Percentiles rank a stretch among this genome's conserved stretches.
These are phyloP conservation scores for Neurospora tetrasperma DNA, from an alignment of 495 filamentous ascomycete genomes.

Conservation along the genomic window DNA sequence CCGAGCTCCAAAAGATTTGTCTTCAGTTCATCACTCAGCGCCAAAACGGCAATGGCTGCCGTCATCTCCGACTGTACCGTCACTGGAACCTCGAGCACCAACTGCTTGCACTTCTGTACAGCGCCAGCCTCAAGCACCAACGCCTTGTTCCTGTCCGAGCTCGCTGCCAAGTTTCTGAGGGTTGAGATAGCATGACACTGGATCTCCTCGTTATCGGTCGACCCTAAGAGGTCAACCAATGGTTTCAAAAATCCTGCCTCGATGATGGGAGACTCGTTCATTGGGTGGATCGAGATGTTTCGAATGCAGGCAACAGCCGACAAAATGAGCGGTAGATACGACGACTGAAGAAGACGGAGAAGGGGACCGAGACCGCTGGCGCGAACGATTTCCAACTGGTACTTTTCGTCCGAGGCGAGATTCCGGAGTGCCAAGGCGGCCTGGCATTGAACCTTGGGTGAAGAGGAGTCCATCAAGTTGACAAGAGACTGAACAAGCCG, in stretches of 20 bases:
- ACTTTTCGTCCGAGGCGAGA: slow-evolving; percentile 94
- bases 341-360: slow-evolving; percentile 81
- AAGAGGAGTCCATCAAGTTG: slow-evolving; percentile 91
- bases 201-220: slow-evolving; percentile 96
- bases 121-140: slow-evolving; percentile 92
- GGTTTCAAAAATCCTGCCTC: slow-evolving; percentile 93
- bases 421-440: slow-evolving; percentile 90
- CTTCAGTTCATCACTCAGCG: slow-evolving; percentile 92
- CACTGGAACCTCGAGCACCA: slow-evolving; percentile 86
- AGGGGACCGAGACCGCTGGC: slow-evolving; percentile 75
- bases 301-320: slow-evolving; percentile 97
- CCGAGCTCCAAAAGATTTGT: slow-evolving; percentile 82
- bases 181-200: slow-evolving; percentile 98
- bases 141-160: slow-evolving; percentile 94
- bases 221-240: slow-evolving; percentile 84
- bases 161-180: slow-evolving; percentile 87
- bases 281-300: slow-evolving; percentile 97
- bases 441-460: slow-evolving; percentile 96
- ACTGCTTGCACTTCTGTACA: slow-evolving; percentile 95
- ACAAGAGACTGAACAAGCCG: slow-evolving; percentile 87
- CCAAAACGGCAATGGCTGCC: slow-evolving; percentile 94
- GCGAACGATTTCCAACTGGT: slow-evolving; percentile 93
- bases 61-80: slow-evolving; percentile 99
- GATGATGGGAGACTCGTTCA: slow-evolving; percentile 98
- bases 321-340: slow-evolving; percentile 89